These are phyloP conservation scores for Thalassiosira mediterranea DNA, from an alignment of 352 stramenopile genomes.

Conservation along the genomic window DNA sequence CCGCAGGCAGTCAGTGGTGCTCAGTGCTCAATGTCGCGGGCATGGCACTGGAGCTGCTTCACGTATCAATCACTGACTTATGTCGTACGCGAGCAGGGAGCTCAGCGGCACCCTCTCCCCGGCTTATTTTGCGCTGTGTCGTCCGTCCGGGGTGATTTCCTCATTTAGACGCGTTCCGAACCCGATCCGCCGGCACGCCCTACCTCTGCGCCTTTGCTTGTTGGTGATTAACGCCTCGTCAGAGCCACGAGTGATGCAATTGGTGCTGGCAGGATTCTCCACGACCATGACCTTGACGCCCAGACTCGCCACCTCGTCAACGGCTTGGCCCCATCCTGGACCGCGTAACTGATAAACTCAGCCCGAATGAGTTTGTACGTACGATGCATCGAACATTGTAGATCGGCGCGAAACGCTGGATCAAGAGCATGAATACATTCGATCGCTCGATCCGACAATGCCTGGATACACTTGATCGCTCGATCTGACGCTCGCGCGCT, in stretches of 20 bases:
- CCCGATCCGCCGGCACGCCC: constrained; percentile 45
- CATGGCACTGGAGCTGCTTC: constrained; percentile 89
- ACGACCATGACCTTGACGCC: constrained; percentile 90
- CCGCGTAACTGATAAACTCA: no score
- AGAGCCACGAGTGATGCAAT: constrained; percentile 90
- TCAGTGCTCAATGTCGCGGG: constrained; percentile 88
- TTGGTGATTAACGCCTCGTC: constrained; percentile 87
- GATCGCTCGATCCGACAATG: no score
- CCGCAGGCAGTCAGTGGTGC: constrained; percentile 86
- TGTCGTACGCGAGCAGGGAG: constrained; percentile 48
- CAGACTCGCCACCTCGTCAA: constrained; percentile 86
- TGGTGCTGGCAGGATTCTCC: constrained; percentile 92
- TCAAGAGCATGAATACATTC: no score
- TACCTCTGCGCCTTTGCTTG: constrained; percentile 70
- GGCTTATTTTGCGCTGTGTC: constrained; percentile 20
- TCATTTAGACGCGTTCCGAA: constrained; percentile 90
- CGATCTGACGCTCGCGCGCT: no score
- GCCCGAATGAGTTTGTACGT: no score
- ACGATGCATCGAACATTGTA: no score
- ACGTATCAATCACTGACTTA: constrained; percentile 87
- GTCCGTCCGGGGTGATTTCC: constrained; percentile 88
- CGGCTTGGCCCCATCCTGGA: constrained; percentile 85
- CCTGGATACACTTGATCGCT: no score
- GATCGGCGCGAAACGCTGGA: no score
- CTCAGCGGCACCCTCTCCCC: constrained; percentile 30